Evolutionary conservation across 495 filamentous ascomycete species (phyloP).

Genomic region (Neohortaea acidophila): DNA sequence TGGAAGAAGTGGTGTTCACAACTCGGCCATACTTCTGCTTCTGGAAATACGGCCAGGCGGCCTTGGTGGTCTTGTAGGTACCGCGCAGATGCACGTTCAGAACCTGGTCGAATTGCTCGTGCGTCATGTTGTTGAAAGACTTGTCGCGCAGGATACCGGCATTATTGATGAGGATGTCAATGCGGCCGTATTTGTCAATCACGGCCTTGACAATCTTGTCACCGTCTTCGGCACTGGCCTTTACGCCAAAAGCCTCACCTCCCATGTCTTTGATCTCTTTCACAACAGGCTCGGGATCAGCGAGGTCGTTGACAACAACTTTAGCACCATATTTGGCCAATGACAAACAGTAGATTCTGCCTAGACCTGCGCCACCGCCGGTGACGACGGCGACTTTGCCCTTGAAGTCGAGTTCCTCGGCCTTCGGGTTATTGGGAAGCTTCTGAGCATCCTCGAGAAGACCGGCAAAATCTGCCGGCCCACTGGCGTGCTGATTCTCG

Average conservation of each 20-base stretch:
- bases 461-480: slow-evolving; percentile 77
- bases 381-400: slow-evolving; percentile 86
- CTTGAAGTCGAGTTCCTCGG: slow-evolving; percentile 71
- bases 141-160: slow-evolving; percentile 92
- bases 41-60: slow-evolving; percentile 92
- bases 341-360: slow-evolving; percentile 78
- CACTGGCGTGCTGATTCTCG: slow-evolving; percentile 67
- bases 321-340: slow-evolving; percentile 83
- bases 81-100: slow-evolving; percentile 84
- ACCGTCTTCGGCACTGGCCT: slow-evolving; percentile 87
- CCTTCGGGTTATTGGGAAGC: slow-evolving; percentile 48
- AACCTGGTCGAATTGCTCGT: slow-evolving; percentile 84
- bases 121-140: slow-evolving; percentile 95
- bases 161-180: slow-evolving; percentile 94
- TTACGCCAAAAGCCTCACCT: slow-evolving; percentile 83
- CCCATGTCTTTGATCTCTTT: slow-evolving; percentile 81
- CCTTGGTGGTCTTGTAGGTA: slow-evolving; percentile 95
- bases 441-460: slow-evolving; percentile 77
- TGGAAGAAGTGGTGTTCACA: slow-evolving; percentile 90
- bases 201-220: slow-evolving; percentile 82
- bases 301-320: slow-evolving; percentile 88
- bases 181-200: slow-evolving; percentile 83
- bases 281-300: slow-evolving; percentile 84
- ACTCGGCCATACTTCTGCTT: slow-evolving; percentile 98
- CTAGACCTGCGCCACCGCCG: slow-evolving; percentile 82